Percentiles rank a stretch among this genome's conserved stretches.
phyloP scores from a whole-genome alignment of 225 moss, liverwort and hornwort species.

The Bryum argenteum region DNA sequence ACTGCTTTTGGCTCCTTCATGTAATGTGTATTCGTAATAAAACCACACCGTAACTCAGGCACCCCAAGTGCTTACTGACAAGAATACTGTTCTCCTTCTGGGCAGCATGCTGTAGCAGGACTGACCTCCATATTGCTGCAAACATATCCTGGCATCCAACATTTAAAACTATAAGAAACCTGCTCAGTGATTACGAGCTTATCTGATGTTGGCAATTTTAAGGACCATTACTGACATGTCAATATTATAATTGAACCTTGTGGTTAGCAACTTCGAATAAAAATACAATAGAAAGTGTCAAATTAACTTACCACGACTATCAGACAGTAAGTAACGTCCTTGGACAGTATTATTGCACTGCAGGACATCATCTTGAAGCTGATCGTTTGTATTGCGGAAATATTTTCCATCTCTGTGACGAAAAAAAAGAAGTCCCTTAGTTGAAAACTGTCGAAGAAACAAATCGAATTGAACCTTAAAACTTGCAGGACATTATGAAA shows the following conservation, averaged over 20 bases:
- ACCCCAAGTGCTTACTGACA: conserved; percentile 57
- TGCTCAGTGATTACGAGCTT: conserved; percentile 9
- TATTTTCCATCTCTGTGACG: conserved; percentile 34
- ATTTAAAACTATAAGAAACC: conserved; percentile 18
- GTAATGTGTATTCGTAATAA: conserved; percentile 8
- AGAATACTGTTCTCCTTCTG: conserved; percentile 60
- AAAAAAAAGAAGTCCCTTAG: conserved; percentile 20
- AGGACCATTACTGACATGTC: background rate
- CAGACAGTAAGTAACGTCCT: conserved; percentile 50
- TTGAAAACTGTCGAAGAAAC: conserved; percentile 17
- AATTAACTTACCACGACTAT: conserved; percentile 48
- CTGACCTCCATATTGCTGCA: conserved; percentile 71
- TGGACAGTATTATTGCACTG: conserved; percentile 57
- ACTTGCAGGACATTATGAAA: background rate
- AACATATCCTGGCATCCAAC: conserved; percentile 57
- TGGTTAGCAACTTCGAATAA: background rate
- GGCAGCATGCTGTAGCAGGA: conserved; percentile 70
- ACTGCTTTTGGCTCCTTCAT: conserved; percentile 15
- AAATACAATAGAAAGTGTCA: background rate
- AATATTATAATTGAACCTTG: background rate
- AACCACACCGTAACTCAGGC: conserved; percentile 20
- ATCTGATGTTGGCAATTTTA: background rate
- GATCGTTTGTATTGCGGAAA: conserved; percentile 16
- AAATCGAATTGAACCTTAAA: background rate
- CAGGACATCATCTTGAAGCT: conserved; percentile 38